Evolutionary conservation across 225 moss, liverwort and hornwort species (phyloP).

Genomic region (Bryoerythrophyllum caledonicum): DNA sequence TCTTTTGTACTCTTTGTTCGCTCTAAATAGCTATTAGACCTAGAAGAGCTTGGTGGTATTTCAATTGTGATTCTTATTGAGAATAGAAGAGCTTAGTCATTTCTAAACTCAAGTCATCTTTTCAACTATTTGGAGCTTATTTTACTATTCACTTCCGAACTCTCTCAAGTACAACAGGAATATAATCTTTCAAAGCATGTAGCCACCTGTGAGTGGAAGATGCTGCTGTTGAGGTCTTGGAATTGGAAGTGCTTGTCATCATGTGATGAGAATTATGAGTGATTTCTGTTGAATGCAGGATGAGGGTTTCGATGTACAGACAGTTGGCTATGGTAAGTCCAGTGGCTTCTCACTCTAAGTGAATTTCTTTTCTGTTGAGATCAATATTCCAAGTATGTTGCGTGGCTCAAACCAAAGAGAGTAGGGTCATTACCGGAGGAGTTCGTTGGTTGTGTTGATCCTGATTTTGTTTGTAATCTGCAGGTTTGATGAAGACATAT

Average conservation of each 20-base stretch:
- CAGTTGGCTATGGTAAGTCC: conserved; percentile 67
- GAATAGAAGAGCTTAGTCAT: too few relatives aligned
- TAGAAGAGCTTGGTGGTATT: too few relatives aligned
- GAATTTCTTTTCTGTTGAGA: too few relatives aligned
- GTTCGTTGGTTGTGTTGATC: not conserved
- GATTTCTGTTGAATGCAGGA: conserved; percentile 41
- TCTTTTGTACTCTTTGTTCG: too few relatives aligned
- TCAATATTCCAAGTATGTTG: too few relatives aligned
- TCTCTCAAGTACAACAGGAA: not conserved
- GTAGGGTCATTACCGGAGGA: too few relatives aligned
- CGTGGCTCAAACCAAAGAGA: too few relatives aligned
- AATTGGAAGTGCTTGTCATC: not conserved
- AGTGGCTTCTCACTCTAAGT: not conserved
- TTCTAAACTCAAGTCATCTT: too few relatives aligned
- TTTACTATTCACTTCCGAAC: too few relatives aligned
- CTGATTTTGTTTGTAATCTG: conserved; percentile 7
- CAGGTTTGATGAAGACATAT: conserved; percentile 75
- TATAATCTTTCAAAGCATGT: not conserved
- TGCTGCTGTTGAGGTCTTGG: not conserved
- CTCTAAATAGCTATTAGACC: too few relatives aligned
- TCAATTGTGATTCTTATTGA: too few relatives aligned
- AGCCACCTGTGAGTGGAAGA: not conserved
- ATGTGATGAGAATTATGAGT: not conserved
- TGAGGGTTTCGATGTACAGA: conserved; percentile 76
- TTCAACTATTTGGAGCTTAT: too few relatives aligned